These are phyloP conservation scores for Yarrowia sp. DNA, from an alignment of 805 yeast species.

Conservation along the genomic window DNA sequence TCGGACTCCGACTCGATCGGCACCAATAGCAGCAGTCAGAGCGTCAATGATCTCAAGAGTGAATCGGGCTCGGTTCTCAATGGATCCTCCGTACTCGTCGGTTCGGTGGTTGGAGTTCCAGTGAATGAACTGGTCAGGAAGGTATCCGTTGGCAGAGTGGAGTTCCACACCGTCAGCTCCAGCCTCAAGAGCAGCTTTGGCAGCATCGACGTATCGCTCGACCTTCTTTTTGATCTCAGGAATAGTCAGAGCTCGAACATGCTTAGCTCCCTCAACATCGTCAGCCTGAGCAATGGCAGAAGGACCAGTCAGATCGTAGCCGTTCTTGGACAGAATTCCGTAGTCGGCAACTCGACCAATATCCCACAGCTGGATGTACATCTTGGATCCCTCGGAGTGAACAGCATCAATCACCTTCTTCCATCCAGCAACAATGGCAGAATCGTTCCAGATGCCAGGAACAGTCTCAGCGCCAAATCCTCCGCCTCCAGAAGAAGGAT, in stretches of 20 bases:
- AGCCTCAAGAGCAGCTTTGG: slow-evolving; percentile 49
- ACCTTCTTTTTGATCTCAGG: slow-evolving; percentile 46
- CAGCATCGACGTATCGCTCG: slow-evolving; percentile 49
- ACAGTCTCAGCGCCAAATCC: slow-evolving; percentile 26
- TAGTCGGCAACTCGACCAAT: slow-evolving; percentile 42
- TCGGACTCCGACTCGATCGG: slow-evolving; percentile 48
- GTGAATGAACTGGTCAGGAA: slow-evolving; percentile 48
- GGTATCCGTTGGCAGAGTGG: slow-evolving; percentile 63
- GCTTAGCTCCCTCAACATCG: slow-evolving; percentile 18
- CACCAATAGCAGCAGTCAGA: slow-evolving; percentile 44
- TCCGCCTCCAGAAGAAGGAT: slow-evolving; percentile 38
- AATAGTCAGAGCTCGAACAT: slow-evolving; percentile 40
- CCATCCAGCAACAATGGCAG: slow-evolving; percentile 79
- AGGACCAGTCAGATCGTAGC: slow-evolving; percentile 6
- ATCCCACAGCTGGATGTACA: slow-evolving; percentile 45
- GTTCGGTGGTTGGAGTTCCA: slow-evolving; percentile 48
- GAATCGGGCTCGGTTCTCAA: slow-evolving; percentile 54
- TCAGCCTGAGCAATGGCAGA: slow-evolving; percentile 23
- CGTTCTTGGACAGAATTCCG: not conserved
- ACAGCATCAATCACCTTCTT: slow-evolving; percentile 44
- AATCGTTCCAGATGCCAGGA: slow-evolving; percentile 60
- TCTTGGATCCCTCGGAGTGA: slow-evolving; percentile 42
- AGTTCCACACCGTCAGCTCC: slow-evolving; percentile 64
- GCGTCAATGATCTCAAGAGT: slow-evolving; percentile 52
- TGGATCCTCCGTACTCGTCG: slow-evolving; percentile 60